Evolutionary conservation across 805 yeast genomes (phyloP).

Genomic region (Yamadazyma tumulicola): DNA sequence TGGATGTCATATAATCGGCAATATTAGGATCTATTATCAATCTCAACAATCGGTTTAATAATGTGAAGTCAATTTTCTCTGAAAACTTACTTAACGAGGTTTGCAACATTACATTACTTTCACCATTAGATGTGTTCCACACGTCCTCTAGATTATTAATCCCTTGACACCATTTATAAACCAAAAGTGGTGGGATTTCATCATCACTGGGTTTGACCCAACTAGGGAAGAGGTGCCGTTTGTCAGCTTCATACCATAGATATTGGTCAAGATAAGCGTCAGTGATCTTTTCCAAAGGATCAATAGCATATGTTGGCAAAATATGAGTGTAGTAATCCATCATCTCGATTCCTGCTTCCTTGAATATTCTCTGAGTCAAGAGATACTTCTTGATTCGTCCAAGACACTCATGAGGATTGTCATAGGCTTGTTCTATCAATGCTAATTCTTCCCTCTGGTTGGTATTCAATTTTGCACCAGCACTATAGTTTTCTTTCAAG

Average conservation of each 20-base stretch:
- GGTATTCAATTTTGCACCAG: conserved; percentile 73
- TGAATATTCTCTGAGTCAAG: conserved; percentile 86
- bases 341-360: conserved; percentile 84
- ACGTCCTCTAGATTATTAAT: conserved; percentile 72
- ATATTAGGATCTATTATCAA: conserved; percentile 83
- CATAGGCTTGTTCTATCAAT: conserved; percentile 92
- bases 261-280: conserved; percentile 96
- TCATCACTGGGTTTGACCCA: conserved; percentile 96
- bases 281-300: conserved; percentile 90
- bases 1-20: conserved; percentile 92
- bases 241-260: conserved; percentile 92
- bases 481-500: conserved; percentile 69
- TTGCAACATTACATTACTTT: conserved; percentile 81
- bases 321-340: conserved; percentile 84
- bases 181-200: conserved; percentile 88
- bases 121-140: conserved; percentile 77
- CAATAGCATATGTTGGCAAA: conserved; percentile 82
- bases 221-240: conserved; percentile 81
- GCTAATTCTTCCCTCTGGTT: conserved; percentile 91
- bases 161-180: conserved; percentile 93
- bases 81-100: conserved; percentile 65
- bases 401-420: conserved; percentile 91
- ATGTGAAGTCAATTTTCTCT: conserved; percentile 85
- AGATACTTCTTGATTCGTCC: conserved; percentile 78
- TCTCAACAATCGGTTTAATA: conserved; percentile 75